Percentiles rank a stretch among this genome's conserved stretches.
phyloP scores from a whole-genome alignment of 352 stramenopile genomes.

The Phytophthora sp. region DNA sequence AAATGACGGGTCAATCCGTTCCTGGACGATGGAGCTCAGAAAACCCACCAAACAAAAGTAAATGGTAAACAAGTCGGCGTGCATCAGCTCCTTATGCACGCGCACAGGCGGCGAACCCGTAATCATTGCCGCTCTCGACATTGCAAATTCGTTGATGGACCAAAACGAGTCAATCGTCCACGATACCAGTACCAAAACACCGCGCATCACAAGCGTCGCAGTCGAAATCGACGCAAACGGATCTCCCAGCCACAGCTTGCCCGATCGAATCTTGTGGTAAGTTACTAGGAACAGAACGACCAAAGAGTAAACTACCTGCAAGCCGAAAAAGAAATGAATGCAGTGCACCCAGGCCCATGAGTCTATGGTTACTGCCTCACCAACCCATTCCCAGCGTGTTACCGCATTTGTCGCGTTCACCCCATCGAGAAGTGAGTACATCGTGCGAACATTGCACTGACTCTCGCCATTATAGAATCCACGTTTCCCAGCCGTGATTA shows the following conservation, averaged over 20 bases:
- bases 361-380: conserved; percentile 23
- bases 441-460: conserved; percentile 36
- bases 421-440: conserved; percentile 21
- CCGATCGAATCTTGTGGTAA: conserved; percentile 33
- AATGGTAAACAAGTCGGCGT: conserved; percentile 33
- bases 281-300: conserved; percentile 34
- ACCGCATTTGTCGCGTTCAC: conserved; percentile 15
- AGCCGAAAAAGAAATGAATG: conserved; percentile 41
- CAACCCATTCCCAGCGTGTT: conserved; percentile 21
- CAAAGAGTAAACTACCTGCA: conserved; percentile 37
- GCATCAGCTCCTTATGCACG: conserved; percentile 37
- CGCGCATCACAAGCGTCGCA: conserved; percentile 22
- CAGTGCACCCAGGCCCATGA: conserved; percentile 48
- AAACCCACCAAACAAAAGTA: conserved; percentile 25
- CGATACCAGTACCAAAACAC: conserved; percentile 31
- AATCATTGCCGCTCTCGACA: conserved; percentile 25
- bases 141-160: conserved; percentile 39
- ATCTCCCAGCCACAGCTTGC: conserved; percentile 50
- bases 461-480: conserved; percentile 41
- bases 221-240: conserved; percentile 44
- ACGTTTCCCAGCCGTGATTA: conserved; percentile 31
- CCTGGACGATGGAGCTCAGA: conserved; percentile 25
- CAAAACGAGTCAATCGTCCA: conserved; percentile 42
- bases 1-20: conserved; percentile 31
- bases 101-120: conserved; percentile 2